A percentile compares a stretch with the other conserved stretches of the same genome.
Conservation (phyloP, 2,329 filamentous ascomycete species). For the Diaporthe humulicola region DNA sequence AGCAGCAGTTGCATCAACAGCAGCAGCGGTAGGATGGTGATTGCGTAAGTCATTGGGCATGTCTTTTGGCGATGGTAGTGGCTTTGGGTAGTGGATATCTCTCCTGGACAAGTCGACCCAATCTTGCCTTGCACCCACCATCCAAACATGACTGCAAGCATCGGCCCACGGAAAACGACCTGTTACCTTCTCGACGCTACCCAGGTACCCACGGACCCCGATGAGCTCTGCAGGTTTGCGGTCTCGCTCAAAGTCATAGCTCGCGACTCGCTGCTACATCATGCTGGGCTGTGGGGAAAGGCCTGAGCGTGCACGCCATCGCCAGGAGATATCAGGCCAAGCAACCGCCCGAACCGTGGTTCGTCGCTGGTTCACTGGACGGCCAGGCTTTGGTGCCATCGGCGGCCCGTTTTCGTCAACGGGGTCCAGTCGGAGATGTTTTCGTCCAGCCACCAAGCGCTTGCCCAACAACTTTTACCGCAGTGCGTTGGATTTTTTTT, state of each 20-base stretch:
- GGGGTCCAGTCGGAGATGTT: neutral
- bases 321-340: neutral
- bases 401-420: neutral
- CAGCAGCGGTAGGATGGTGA: constrained; percentile 20
- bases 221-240: neutral
- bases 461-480: neutral
- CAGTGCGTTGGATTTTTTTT: constrained; percentile 16
- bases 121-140: neutral
- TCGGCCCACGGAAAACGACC: neutral
- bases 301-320: neutral
- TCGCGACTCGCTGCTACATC: neutral
- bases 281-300: neutral
- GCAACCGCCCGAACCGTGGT: neutral
- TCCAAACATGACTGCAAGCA: neutral
- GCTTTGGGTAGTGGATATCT: neutral
- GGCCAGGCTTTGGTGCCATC: neutral
- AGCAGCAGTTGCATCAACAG: constrained; percentile 26
- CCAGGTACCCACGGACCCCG: neutral
- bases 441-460: neutral
- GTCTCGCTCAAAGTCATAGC: neutral
- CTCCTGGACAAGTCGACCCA: neutral
- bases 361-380: neutral
- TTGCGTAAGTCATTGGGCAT: constrained; percentile 12
- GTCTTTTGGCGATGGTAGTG: neutral
- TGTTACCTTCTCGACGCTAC: neutral